These are phyloP conservation scores for Calamus simplicifolius DNA, from an alignment of 176 grass and related monocot genomes.

Conservation along the genomic window DNA sequence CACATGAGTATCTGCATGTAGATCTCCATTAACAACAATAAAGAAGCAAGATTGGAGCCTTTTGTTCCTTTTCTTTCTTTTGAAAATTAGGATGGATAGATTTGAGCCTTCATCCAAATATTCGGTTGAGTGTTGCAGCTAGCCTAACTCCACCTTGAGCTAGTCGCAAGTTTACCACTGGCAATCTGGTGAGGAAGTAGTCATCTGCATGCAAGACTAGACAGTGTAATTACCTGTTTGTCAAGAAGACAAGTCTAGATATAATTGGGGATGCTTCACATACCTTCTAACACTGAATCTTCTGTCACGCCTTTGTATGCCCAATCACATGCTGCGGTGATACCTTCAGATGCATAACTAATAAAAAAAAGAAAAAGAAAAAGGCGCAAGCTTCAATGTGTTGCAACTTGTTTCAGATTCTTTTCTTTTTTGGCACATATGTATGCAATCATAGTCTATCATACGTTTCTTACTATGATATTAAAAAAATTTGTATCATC, in stretches of 20 bases:
- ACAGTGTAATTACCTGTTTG: neutral
- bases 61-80: too few species aligned
- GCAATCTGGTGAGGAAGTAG: conserved; percentile 49
- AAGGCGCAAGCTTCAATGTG: too few species aligned
- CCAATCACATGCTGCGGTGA: conserved; percentile 54
- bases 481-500: too few species aligned
- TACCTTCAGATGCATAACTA: conserved; percentile 55
- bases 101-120: conserved; percentile 21
- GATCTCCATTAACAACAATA: too few species aligned
- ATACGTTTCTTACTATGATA: too few species aligned
- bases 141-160: conserved; percentile 44
- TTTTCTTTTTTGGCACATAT: too few species aligned
- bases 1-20: too few species aligned
- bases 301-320: conserved; percentile 39
- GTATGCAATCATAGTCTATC: too few species aligned
- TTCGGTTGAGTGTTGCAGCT: conserved; percentile 54
- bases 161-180: conserved; percentile 38
- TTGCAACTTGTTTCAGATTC: too few species aligned
- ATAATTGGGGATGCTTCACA: neutral
- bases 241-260: neutral
- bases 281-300: conserved; percentile 31
- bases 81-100: too few species aligned
- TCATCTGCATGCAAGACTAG: conserved; percentile 31
- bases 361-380: too few species aligned
- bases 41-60: too few species aligned